phyloP scores from a whole-genome alignment of 805 yeast genomes.

The Nakazawaea ernobii region DNA sequence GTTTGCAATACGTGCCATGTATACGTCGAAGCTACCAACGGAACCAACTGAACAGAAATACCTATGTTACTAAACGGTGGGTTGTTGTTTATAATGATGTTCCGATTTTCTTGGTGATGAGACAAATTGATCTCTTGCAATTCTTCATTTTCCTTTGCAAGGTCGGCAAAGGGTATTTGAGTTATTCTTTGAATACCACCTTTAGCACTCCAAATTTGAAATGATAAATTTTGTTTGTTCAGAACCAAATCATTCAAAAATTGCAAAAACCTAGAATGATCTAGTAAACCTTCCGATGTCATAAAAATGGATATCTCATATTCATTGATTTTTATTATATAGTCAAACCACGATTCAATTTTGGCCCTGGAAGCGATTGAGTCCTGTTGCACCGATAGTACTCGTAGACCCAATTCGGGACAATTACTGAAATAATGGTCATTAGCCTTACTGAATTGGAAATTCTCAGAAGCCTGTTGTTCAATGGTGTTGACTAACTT shows the following conservation, averaged over 20 bases:
- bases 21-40: constrained; percentile 66
- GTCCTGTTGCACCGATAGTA: constrained; percentile 40
- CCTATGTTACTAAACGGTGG: constrained; percentile 49
- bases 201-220: constrained; percentile 82
- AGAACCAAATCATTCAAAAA: constrained; percentile 9
- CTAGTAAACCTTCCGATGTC: constrained; percentile 3
- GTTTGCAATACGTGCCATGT: constrained; percentile 84
- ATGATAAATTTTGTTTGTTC: constrained; percentile 28
- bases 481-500: constrained; percentile 53
- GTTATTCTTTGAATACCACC: constrained; percentile 59
- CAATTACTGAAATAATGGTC: constrained; percentile 32
- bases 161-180: constrained; percentile 18
- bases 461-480: constrained; percentile 23
- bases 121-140: constrained; percentile 24
- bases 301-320: constrained; percentile 40
- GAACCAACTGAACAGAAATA: constrained; percentile 69
- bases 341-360: constrained; percentile 85
- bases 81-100: constrained; percentile 21
- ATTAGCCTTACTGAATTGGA: constrained; percentile 15
- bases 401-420: constrained; percentile 47
- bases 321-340: constrained; percentile 73
- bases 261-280: constrained; percentile 11
- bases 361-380: constrained; percentile 48
- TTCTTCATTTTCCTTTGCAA: constrained; percentile 12
- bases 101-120: constrained; percentile 12